Evolutionary conservation across 495 filamentous ascomycete genomes (phyloP).

Genomic region (Penicillium herquei): DNA sequence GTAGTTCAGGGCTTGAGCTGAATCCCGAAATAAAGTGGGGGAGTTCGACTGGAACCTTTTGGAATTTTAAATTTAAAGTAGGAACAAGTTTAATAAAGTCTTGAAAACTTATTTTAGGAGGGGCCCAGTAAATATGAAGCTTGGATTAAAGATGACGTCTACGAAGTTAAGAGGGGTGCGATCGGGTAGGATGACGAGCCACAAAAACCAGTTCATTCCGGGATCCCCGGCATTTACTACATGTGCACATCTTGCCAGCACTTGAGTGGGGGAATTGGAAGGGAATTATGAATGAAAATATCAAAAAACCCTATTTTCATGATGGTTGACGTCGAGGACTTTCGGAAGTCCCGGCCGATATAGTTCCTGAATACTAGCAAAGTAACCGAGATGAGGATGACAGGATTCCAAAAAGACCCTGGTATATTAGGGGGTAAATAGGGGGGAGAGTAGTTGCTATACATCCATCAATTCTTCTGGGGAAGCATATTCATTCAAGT

Average conservation of each 20-base stretch:
- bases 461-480: background rate
- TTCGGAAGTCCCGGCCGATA: slow-evolving; percentile 14
- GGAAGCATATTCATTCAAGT: too few relatives aligned
- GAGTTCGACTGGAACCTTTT: too few relatives aligned
- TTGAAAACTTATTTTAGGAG: background rate
- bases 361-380: background rate
- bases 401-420: too few relatives aligned
- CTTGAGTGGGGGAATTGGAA: slow-evolving; percentile 6
- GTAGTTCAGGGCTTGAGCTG: background rate
- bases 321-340: slow-evolving; percentile 25
- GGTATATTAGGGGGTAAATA: background rate
- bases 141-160: slow-evolving; percentile 22
- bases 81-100: background rate
- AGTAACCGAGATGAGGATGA: background rate
- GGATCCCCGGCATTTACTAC: slow-evolving; percentile 12
- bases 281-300: background rate
- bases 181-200: slow-evolving; percentile 19
- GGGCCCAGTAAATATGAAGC: slow-evolving; percentile 4
- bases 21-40: background rate
- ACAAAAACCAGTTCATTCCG: slow-evolving; percentile 9
- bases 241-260: too few relatives aligned
- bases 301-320: slow-evolving; percentile 14
- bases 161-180: slow-evolving; percentile 13
- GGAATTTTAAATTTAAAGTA: background rate
- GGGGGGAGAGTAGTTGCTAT: background rate